A percentile compares a stretch with the other conserved stretches of the same genome.
Conservation (phyloP, 768 basidiomycete species). For the Kwoniella dejecticola region DNA sequence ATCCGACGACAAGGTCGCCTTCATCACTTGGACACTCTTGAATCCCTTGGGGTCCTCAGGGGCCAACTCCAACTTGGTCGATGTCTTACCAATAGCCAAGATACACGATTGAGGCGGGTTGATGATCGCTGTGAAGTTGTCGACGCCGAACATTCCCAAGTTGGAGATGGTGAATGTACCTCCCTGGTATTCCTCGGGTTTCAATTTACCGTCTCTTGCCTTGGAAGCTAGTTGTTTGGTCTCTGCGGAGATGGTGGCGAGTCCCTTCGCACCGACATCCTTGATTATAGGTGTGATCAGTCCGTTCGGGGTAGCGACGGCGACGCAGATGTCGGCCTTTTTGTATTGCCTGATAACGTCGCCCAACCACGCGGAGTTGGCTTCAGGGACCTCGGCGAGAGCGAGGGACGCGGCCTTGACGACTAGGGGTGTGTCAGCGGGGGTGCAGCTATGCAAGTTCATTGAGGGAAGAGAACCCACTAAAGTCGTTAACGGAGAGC, state of each 20-base stretch:
- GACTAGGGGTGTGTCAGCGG: constrained; percentile 54
- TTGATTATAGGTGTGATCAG: constrained; percentile 97
- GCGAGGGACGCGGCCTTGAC: constrained; percentile 92
- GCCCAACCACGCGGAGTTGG: constrained; percentile 96
- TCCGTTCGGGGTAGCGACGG: constrained; percentile 92
- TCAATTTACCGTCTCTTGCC: constrained; percentile 93
- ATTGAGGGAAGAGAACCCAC: constrained; percentile 32
- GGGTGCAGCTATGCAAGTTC: not conserved
- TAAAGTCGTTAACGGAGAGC: constrained; percentile 96
- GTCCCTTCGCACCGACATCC: constrained; percentile 87
- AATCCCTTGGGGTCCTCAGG: constrained; percentile 91
- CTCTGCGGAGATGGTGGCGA: constrained; percentile 88
- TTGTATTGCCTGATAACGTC: constrained; percentile 94
- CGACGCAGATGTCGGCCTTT: constrained; percentile 94
- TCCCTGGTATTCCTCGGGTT: constrained; percentile 96
- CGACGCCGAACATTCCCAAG: constrained; percentile 93
- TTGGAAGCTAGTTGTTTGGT: constrained; percentile 90
- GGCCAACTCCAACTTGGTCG: constrained; percentile 81
- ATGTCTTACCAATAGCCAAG: constrained; percentile 86
- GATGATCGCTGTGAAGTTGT: constrained; percentile 95
- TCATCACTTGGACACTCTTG: constrained; percentile 89
- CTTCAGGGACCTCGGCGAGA: constrained; percentile 91
- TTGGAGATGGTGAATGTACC: constrained; percentile 99
- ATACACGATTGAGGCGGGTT: constrained; percentile 98
- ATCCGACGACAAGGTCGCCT: constrained; percentile 91